Evolutionary conservation across 139 green algal genomes (phyloP), one percentile per base, ranked within the genome.

Genomic region (Closterium sp.): DNA sequence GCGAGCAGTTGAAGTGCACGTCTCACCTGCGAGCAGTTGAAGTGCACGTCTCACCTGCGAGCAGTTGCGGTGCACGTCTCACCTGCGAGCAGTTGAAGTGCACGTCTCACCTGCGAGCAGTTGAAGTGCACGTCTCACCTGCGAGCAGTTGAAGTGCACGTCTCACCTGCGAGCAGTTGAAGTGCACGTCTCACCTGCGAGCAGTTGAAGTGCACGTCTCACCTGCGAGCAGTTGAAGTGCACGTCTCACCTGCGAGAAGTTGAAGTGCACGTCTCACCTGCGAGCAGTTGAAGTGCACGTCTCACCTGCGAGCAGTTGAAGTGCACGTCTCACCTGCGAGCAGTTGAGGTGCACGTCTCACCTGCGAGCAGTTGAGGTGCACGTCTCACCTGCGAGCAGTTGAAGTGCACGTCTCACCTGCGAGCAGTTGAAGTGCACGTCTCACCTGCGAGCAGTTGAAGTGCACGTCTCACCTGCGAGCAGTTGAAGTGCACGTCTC

Each of bases 21-120:
- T 93, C 91, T 17, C 27, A 88, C 89, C 89, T 92, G 27, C 27
- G 89, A 92, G 89, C 31, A 89, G 29, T 88, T 92, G n/a, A 90
- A 90, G 84, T 93, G 90, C 87, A 91, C 86, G 29, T 93, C 91
- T n/a, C n/a, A n/a, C n/a, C n/a, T n/a, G n/a, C n/a, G n/a, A n/a
- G n/a, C n/a, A n/a, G n/a, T n/a, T n/a, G n/a, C n/a, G n/a, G n/a
- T n/a, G n/a, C n/a, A n/a, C n/a, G n/a, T 85, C 62, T 17, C 27
- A 88, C 89, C 89, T 92, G 27, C 27, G 89, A 92, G 89, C 31
- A 89, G 29, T 88, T 92, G n/a, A 90, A 90, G 84, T 93, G 90
- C 87, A 91, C 86, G 29, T 93, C 91, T 17, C 27, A 88, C 89
- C 89, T 92, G 27, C 27, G 89, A 92, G 89, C 31, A 89, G 29